Conservation (phyloP, 352 stramenopile species). For the Phytophthora nicotianae region DNA sequence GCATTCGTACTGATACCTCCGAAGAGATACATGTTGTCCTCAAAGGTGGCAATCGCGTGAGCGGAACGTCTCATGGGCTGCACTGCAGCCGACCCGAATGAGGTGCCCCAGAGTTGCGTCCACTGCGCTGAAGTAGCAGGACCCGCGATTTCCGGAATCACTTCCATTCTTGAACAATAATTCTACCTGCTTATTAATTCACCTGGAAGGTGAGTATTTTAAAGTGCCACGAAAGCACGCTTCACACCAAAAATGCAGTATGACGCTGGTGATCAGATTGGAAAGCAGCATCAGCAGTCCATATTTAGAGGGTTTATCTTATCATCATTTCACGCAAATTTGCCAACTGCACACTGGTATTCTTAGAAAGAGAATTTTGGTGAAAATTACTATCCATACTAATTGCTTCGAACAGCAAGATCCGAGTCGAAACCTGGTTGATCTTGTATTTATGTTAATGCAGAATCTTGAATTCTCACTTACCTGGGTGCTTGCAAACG, state of each 20-base stretch:
- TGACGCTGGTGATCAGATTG: conserved; percentile 20
- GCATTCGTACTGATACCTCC: conserved; percentile 53
- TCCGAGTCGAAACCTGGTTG: too few relatives aligned
- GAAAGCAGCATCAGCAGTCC: not conserved
- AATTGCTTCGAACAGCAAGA: too few relatives aligned
- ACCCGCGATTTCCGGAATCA: conserved; percentile 21
- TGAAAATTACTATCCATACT: too few relatives aligned
- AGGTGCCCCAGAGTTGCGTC: conserved; percentile 50
- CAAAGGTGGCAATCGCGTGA: conserved; percentile 51
- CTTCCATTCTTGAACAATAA: conserved; percentile 14
- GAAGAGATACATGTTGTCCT: conserved; percentile 67
- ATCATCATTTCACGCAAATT: too few relatives aligned
- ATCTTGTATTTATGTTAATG: too few relatives aligned
- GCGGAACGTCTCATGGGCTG: conserved; percentile 59
- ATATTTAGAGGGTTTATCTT: conserved; percentile 13
- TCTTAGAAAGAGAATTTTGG: not conserved
- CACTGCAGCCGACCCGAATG: conserved; percentile 16
- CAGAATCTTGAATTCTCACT: too few relatives aligned
- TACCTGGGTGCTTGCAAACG: too few relatives aligned
- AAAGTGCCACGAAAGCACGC: conserved; percentile 26
- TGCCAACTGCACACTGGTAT: too few relatives aligned
- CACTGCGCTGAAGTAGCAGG: conserved; percentile 41
- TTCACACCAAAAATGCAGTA: conserved; percentile 23
- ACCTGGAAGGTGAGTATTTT: not conserved
- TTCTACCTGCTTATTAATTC: not conserved